Evolutionary conservation across 768 basidiomycete genomes (phyloP).

Genomic region (Neoboletus subvelutipes): DNA sequence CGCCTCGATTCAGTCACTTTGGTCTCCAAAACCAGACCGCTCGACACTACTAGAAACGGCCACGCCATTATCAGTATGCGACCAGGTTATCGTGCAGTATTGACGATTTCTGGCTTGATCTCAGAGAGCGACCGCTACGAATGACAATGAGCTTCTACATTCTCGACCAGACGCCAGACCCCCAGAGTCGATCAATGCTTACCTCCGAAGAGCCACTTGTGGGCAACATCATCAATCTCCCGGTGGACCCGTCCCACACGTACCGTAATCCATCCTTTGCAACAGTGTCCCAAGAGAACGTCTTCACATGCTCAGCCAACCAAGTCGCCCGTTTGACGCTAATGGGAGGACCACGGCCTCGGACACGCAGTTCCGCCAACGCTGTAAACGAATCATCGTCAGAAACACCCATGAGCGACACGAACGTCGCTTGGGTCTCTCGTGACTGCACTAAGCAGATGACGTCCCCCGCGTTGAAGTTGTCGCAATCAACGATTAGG

Average conservation of each 20-base stretch:
- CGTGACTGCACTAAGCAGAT: conserved; percentile 7
- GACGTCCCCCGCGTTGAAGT: conserved; percentile 3
- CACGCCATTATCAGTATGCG: background rate
- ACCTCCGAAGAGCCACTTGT: background rate
- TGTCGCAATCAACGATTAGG: conserved; percentile 7
- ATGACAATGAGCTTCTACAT: background rate
- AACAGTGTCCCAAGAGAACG: conserved; percentile 12
- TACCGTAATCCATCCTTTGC: conserved; percentile 9
- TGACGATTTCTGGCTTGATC: background rate
- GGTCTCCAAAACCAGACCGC: too few species aligned
- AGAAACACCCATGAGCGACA: conserved; percentile 3
- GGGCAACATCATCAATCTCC: background rate
- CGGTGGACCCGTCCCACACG: conserved; percentile 2
- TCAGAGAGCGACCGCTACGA: background rate
- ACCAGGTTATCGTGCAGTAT: background rate
- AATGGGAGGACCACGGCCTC: conserved; percentile 8
- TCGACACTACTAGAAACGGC: too few species aligned
- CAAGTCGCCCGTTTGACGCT: background rate
- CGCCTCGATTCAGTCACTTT: background rate
- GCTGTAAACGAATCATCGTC: conserved; percentile 2
- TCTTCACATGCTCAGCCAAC: conserved; percentile 6
- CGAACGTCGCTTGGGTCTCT: background rate
- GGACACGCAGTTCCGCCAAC: conserved; percentile 2
- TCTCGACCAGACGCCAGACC: too few species aligned
- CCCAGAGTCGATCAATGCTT: too few species aligned